phyloP scores from a whole-genome alignment of 495 filamentous ascomycete genomes.

The Penicillium samsonianum region DNA sequence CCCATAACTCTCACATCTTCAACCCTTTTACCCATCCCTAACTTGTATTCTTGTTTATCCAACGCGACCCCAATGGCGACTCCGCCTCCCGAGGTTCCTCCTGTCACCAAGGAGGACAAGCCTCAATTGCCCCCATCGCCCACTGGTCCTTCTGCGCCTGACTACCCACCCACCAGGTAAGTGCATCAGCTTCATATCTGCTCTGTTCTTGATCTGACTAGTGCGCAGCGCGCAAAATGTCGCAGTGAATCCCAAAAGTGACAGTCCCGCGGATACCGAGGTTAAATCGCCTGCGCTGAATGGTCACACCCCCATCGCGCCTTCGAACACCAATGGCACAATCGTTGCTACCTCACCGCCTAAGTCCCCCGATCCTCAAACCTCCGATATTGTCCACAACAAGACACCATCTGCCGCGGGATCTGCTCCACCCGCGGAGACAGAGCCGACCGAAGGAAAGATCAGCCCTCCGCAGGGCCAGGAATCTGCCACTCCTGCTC shows the following conservation, averaged over 20 bases:
- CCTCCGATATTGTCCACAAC: conserved; percentile 11
- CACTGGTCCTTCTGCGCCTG: conserved; percentile 38
- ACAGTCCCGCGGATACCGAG: conserved; percentile 18
- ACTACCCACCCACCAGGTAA: conserved; percentile 35
- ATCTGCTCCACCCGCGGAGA: conserved; percentile 16
- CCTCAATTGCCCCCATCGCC: conserved; percentile 48
- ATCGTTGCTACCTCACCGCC: conserved; percentile 35
- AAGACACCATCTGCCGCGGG: conserved; percentile 5
- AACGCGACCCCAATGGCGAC: conserved; percentile 45
- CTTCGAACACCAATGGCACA: conserved; percentile 34
- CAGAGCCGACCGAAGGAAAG: conserved; percentile 14
- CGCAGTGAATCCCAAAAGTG: conserved; percentile 26
- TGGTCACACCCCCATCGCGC: conserved; percentile 29
- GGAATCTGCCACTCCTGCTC: background rate
- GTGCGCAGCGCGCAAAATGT: conserved; percentile 5
- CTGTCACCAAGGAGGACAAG: conserved; percentile 48
- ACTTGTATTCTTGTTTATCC: conserved; percentile 14
- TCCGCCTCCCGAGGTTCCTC: conserved; percentile 49
- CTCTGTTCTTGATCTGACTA: conserved; percentile 12
- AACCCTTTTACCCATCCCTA: conserved; percentile 20
- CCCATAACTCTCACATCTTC: conserved; percentile 8
- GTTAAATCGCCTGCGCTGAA: conserved; percentile 30
- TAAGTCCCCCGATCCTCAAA: conserved; percentile 32
- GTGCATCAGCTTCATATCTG: conserved; percentile 5
- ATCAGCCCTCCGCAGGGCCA: background rate